Percentiles rank a stretch among this genome's conserved stretches.
These are phyloP conservation scores for Ascochyta lentis DNA, from an alignment of 2,329 filamentous ascomycete genomes.

Conservation along the genomic window DNA sequence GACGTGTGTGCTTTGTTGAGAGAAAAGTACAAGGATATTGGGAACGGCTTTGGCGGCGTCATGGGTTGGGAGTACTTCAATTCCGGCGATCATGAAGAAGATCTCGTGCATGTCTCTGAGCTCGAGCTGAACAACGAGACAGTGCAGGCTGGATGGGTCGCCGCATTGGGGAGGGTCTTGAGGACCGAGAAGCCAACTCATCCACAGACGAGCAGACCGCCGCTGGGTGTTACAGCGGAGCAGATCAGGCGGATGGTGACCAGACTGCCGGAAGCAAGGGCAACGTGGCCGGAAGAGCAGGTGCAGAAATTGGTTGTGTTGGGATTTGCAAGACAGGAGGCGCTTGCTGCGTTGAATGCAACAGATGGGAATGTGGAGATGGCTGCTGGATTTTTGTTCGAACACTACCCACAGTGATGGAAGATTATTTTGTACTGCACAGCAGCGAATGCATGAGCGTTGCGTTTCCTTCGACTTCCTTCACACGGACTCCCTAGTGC, in stretches of 20 bases:
- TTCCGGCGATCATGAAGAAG: constrained; percentile 52
- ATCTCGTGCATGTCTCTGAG: constrained; percentile 33
- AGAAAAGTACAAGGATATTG: constrained; percentile 59
- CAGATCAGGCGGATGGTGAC: constrained; percentile 44
- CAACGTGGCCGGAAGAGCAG: constrained; percentile 51
- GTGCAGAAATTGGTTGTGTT: constrained; percentile 54
- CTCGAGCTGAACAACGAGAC: constrained; percentile 36
- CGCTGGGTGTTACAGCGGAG: constrained; percentile 37
- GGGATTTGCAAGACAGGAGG: constrained; percentile 55
- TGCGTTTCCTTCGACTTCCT: not conserved
- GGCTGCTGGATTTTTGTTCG: constrained; percentile 57
- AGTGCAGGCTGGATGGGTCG: constrained; percentile 66
- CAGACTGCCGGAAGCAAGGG: constrained; percentile 38
- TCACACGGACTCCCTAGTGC: no score
- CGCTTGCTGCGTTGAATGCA: constrained; percentile 56
- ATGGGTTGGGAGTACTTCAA: constrained; percentile 99
- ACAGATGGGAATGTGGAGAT: constrained; percentile 59
- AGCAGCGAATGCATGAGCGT: not conserved
- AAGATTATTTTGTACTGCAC: not conserved
- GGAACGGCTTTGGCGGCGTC: constrained; percentile 75
- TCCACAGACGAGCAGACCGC: constrained; percentile 23
- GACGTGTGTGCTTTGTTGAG: constrained; percentile 64
- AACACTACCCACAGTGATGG: constrained; percentile 38
- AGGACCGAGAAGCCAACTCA: constrained; percentile 38
- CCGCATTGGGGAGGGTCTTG: constrained; percentile 63